These are phyloP conservation scores for Xylaria sp. DNA, from an alignment of 2,329 filamentous ascomycete genomes.

Conservation along the genomic window DNA sequence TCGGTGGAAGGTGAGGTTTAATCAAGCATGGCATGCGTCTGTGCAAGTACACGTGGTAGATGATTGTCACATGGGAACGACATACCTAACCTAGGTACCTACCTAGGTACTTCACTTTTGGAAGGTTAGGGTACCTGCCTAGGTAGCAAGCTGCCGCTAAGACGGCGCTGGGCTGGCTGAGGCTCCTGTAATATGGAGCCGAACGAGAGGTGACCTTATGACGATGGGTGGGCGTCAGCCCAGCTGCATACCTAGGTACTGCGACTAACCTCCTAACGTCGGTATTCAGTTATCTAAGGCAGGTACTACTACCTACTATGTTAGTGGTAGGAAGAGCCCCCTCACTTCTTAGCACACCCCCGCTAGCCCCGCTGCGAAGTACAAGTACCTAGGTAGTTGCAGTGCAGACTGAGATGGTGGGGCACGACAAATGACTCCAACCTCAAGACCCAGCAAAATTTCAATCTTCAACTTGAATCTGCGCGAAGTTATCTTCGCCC, in stretches of 20 bases:
- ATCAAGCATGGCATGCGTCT: slow-evolving; percentile 14
- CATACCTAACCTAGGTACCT: background rate
- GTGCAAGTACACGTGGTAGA: slow-evolving; percentile 22
- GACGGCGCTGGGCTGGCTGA: background rate
- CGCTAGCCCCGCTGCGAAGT: slow-evolving; percentile 13
- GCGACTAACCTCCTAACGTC: background rate
- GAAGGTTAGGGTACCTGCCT: background rate
- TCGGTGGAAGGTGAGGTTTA: background rate
- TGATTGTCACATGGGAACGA: slow-evolving; percentile 37
- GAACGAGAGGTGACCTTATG: background rate
- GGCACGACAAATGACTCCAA: slow-evolving; percentile 48
- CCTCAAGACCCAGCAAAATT: slow-evolving; percentile 31
- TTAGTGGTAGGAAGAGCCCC: background rate
- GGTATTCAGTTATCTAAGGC: background rate
- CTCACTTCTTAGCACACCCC: slow-evolving; percentile 3
- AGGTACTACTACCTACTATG: no score
- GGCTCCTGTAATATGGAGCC: background rate
- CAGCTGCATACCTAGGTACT: background rate
- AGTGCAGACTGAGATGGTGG: slow-evolving; percentile 42
- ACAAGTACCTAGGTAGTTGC: background rate
- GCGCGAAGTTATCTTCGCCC: background rate
- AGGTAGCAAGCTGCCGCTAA: slow-evolving; percentile 11
- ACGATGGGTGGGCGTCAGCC: background rate
- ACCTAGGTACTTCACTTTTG: background rate
- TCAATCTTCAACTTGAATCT: slow-evolving; percentile 15